Evolutionary conservation across 805 yeast genomes (phyloP).

Genomic region (Starmerella potacharoeniae): DNA sequence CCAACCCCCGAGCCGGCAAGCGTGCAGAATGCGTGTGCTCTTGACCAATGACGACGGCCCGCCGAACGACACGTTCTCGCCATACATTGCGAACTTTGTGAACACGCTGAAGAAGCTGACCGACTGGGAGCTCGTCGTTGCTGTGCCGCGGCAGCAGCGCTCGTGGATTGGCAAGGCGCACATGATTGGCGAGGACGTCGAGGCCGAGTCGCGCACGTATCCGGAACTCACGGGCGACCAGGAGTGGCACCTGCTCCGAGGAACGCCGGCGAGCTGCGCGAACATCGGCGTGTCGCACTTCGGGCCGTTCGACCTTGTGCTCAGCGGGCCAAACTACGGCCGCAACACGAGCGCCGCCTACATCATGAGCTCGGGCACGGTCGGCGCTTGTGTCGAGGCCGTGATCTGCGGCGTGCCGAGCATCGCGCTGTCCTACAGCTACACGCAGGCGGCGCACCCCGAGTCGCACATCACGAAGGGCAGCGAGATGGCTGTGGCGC

Average conservation of each 20-base stretch:
- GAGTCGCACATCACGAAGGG: slow-evolving; percentile 49
- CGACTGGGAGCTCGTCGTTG: slow-evolving; percentile 76
- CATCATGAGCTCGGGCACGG: slow-evolving; percentile 84
- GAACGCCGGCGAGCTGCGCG: slow-evolving; percentile 93
- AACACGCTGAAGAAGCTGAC: slow-evolving; percentile 53
- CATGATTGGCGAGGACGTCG: slow-evolving; percentile 45
- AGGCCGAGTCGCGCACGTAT: slow-evolving; percentile 29
- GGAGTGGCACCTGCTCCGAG: slow-evolving; percentile 69
- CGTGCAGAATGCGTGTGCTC: not conserved
- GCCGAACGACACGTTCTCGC: slow-evolving; percentile 63
- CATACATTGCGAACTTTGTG: slow-evolving; percentile 72
- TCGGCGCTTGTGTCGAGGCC: slow-evolving; percentile 95
- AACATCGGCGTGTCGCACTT: slow-evolving; percentile 74
- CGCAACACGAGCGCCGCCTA: slow-evolving; percentile 83
- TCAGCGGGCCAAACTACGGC: slow-evolving; percentile 95
- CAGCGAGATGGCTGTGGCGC: slow-evolving; percentile 50
- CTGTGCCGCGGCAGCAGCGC: slow-evolving; percentile 69
- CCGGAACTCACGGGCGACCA: slow-evolving; percentile 33
- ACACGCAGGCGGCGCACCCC: slow-evolving; percentile 40
- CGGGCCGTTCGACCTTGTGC: slow-evolving; percentile 65
- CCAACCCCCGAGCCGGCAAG: not conserved
- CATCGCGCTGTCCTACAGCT: slow-evolving; percentile 82
- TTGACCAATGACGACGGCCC: slow-evolving; percentile 97
- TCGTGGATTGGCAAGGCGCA: slow-evolving; percentile 99
- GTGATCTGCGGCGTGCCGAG: slow-evolving; percentile 52